These are phyloP conservation scores for Penicillium arizonense DNA, from an alignment of 495 filamentous ascomycete species.

Conservation along the genomic window DNA sequence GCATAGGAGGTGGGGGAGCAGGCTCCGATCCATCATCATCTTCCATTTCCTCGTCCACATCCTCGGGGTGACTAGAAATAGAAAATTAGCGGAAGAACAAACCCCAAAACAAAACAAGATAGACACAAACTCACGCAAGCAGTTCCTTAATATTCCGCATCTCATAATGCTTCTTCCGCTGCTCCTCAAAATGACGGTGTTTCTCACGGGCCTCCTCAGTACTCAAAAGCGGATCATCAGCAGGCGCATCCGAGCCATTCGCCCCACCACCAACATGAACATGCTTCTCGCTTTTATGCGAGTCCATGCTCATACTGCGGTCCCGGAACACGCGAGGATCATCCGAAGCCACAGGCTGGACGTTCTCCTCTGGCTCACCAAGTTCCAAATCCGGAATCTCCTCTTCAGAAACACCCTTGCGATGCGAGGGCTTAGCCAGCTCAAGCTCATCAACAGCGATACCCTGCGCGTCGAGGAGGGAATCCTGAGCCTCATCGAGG, in stretches of 20 bases:
- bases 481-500: conserved; percentile 33
- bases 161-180: conserved; percentile 95
- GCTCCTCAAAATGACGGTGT: conserved; percentile 84
- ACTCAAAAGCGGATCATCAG: conserved; percentile 57
- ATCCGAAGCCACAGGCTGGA: conserved; percentile 24
- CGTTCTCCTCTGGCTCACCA: conserved; percentile 83
- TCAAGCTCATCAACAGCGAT: conserved; percentile 72
- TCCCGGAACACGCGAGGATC: conserved; percentile 46
- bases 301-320: conserved; percentile 46
- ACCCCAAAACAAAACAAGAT: not conserved
- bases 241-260: conserved; percentile 52
- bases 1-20: conserved; percentile 31
- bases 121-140: conserved; percentile 60
- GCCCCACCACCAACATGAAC: conserved; percentile 71
- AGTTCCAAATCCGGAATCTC: conserved; percentile 92
- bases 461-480: conserved; percentile 54
- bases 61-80: conserved; percentile 42
- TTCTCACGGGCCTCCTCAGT: conserved; percentile 81
- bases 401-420: conserved; percentile 52
- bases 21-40: conserved; percentile 41
- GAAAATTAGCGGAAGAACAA: conserved; percentile 8
- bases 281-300: conserved; percentile 63
- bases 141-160: conserved; percentile 93
- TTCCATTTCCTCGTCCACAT: conserved; percentile 52
- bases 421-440: conserved; percentile 29